Percentiles rank a stretch among this genome's conserved stretches.
Conservation (phyloP, 2,329 filamentous ascomycete species). For the Hyphodiscus sp. region DNA sequence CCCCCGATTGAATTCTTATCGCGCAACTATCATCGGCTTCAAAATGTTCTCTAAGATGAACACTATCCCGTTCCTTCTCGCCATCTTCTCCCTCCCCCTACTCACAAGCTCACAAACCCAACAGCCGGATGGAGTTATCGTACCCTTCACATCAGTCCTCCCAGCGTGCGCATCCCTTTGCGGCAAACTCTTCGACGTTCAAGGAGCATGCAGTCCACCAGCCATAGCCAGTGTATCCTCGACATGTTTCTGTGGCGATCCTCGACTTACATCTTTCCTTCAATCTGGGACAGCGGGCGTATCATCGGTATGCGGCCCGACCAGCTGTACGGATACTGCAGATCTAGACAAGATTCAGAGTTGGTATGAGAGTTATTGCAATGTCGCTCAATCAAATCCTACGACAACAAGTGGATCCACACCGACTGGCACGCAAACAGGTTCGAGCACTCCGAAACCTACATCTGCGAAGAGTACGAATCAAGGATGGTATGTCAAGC, state of each 20-base stretch:
- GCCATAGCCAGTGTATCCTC: slow-evolving; percentile 48
- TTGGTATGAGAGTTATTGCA: slow-evolving; percentile 69
- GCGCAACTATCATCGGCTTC: background rate
- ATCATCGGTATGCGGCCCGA: slow-evolving; percentile 54
- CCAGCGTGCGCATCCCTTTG: slow-evolving; percentile 58
- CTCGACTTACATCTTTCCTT: slow-evolving; percentile 48
- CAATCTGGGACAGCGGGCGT: slow-evolving; percentile 49
- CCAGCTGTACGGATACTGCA: slow-evolving; percentile 43
- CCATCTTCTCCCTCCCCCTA: background rate
- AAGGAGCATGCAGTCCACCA: slow-evolving; percentile 62
- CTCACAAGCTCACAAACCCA: background rate
- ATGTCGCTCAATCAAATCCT: slow-evolving; percentile 29
- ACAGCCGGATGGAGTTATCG: slow-evolving; percentile 32
- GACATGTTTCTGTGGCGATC: slow-evolving; percentile 67
- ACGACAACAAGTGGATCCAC: slow-evolving; percentile 19
- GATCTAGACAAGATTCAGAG: slow-evolving; percentile 49
- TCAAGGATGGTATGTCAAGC: slow-evolving; percentile 11
- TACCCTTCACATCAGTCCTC: slow-evolving; percentile 49
- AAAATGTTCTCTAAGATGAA: background rate
- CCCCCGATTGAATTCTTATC: background rate
- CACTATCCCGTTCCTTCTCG: background rate
- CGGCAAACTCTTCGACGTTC: slow-evolving; percentile 59
- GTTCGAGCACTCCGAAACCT: slow-evolving; percentile 9
- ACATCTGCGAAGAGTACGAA: background rate
- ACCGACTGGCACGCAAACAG: slow-evolving; percentile 5